Evolutionary conservation across 108 stramenopile species (phyloP), one percentile per base, ranked within the genome.

Genomic region (Nitzschia palea): DNA sequence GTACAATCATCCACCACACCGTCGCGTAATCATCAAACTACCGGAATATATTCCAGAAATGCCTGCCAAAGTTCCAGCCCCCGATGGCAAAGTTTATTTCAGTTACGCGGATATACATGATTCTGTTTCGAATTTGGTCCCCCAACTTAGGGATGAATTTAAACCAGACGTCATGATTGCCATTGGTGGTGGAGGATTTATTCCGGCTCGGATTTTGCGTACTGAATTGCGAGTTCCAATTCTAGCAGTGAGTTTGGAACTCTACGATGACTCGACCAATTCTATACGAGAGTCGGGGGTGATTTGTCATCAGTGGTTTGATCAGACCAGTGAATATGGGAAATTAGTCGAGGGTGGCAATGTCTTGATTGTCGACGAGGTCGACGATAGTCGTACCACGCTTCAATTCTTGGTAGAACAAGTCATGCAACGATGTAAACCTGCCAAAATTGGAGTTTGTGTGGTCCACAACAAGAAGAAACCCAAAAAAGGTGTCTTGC

Each of bases 381-480:
- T 80, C 14, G 80, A 80, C 47, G 80, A 80, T 60, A 70, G 66
- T 17, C 63, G 80, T 12, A 73, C 75, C 2, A 80, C 80, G 6
- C 52, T 80, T 0, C 75, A 76, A 30, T 76, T 55, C 36, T 51
- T 55, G 2, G 80, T 76, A 0, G 66, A 68, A 23, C 56, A 71
- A 42, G 48, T 80, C 15, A 27, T 71, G 31, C 22, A 56, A n/a
- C 27, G 48, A 10, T 62, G 67, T 30, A 4, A 22, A 10, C 80
- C 80, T 0, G 15, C 57, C 34, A 34, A 56, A 4, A 31, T 80
- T 2, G 74, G 44, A 2, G 65, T 72, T 25, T 58, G 52, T 40
- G 80, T 80, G 20, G 75, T 80, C 15, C 80, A 80, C 69, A 80
- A 80, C 71, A 80, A 80, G 62, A 26, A 25, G 34, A 80, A 80